phyloP scores from a whole-genome alignment of 2,329 filamentous ascomycete genomes.

The Rhexocercosporidium sp. region DNA sequence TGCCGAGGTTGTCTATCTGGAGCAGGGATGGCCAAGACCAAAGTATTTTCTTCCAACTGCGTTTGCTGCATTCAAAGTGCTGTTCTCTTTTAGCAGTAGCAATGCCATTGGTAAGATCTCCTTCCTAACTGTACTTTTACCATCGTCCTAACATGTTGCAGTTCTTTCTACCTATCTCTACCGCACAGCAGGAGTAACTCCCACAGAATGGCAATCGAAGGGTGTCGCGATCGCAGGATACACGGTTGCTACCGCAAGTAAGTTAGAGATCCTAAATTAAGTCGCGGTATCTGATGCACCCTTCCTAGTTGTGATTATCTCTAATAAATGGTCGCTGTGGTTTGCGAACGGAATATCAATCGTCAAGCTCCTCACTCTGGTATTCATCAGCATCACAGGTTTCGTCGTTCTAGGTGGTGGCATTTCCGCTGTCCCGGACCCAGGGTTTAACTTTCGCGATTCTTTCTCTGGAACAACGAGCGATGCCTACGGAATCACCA shows the following conservation, averaged over 20 bases:
- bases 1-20: constrained; percentile 69
- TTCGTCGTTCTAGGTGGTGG: constrained; percentile 66
- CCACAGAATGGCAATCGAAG: constrained; percentile 67
- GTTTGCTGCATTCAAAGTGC: constrained; percentile 67
- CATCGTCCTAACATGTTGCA: constrained; percentile 12
- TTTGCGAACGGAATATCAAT: constrained; percentile 61
- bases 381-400: constrained; percentile 67
- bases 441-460: constrained; percentile 58
- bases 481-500: constrained; percentile 57
- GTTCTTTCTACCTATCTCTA: constrained; percentile 69
- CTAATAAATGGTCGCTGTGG: constrained; percentile 62
- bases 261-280: constrained; percentile 36
- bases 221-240: constrained; percentile 63
- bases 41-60: constrained; percentile 67
- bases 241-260: constrained; percentile 51
- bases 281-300: not conserved
- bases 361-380: constrained; percentile 64
- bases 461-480: constrained; percentile 56
- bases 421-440: constrained; percentile 52
- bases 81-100: constrained; percentile 68
- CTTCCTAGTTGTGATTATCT: constrained; percentile 50
- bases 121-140: not conserved
- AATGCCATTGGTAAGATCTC: constrained; percentile 57
- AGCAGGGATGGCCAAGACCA: constrained; percentile 69
- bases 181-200: constrained; percentile 54